Evolutionary conservation across 1,284 basidiomycete genomes (phyloP).

Genomic region (Ceratorhiza oryzae-sativae): DNA sequence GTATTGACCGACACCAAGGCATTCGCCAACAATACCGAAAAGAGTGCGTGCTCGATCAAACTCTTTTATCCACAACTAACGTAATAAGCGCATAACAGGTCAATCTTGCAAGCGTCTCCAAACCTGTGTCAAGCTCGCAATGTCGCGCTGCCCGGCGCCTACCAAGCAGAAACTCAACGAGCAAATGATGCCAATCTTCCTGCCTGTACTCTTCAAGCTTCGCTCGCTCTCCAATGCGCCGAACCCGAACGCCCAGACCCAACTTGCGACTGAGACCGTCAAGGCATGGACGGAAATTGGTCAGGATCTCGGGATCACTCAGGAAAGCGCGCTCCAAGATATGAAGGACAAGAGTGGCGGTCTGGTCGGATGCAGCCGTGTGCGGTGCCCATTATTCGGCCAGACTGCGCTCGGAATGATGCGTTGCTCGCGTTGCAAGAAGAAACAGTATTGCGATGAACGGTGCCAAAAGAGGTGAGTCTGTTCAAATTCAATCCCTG

Average conservation of each 20-base stretch:
- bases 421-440: slow-evolving; percentile 35
- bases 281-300: slow-evolving; percentile 34
- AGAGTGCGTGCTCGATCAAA: neutral
- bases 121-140: slow-evolving; percentile 26
- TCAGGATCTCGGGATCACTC: slow-evolving; percentile 5
- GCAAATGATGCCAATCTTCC: slow-evolving; percentile 35
- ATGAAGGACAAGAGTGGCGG: slow-evolving; percentile 36
- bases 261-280: slow-evolving; percentile 26
- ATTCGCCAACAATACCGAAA: slow-evolving; percentile 23
- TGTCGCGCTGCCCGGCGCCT: slow-evolving; percentile 3
- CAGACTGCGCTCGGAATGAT: slow-evolving; percentile 36
- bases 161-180: slow-evolving; percentile 29
- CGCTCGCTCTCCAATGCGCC: slow-evolving; percentile 16
- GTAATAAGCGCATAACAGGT: neutral
- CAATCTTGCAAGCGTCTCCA: slow-evolving; percentile 22
- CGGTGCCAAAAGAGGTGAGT: slow-evolving; percentile 30
- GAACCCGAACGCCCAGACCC: slow-evolving; percentile 1
- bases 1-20: slow-evolving; percentile 26
- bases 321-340: slow-evolving; percentile 26
- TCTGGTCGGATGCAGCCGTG: slow-evolving; percentile 31
- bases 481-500: neutral
- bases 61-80: neutral
- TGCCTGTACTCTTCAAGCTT: slow-evolving; percentile 33
- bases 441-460: slow-evolving; percentile 37
- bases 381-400: slow-evolving; percentile 31